Percentiles rank a stretch among this genome's conserved stretches.
phyloP scores from a whole-genome alignment of 1,284 basidiomycete genomes.

The Irpex rosettiformis region DNA sequence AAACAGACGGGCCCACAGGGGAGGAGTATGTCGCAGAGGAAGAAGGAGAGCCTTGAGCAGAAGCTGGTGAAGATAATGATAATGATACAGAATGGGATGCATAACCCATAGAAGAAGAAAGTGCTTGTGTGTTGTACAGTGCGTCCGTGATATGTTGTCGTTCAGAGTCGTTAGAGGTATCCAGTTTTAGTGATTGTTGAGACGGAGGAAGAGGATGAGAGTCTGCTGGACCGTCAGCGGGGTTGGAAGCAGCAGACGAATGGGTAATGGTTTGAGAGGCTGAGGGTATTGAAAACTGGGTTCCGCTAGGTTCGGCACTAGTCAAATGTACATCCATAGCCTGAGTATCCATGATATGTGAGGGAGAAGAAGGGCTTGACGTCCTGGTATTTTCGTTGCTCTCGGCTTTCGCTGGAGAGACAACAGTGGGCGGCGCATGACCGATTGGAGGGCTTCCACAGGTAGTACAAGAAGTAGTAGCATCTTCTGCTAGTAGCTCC shows the following conservation, averaged over 20 bases:
- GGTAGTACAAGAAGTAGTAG: neutral
- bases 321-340: neutral
- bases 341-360: neutral
- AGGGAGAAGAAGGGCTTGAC: neutral
- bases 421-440: neutral
- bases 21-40: neutral
- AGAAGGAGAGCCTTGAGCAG: constrained; percentile 6
- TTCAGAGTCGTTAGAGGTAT: constrained; percentile 11
- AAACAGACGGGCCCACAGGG: neutral
- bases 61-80: constrained; percentile 8
- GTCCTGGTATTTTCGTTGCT: neutral
- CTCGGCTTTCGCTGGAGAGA: neutral
- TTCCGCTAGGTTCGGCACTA: neutral
- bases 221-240: neutral
- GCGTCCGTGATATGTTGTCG: constrained; percentile 12
- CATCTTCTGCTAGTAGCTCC: neutral
- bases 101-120: constrained; percentile 1
- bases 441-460: neutral
- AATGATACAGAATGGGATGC: constrained; percentile 15
- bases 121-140: constrained; percentile 10
- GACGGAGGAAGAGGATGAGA: neutral
- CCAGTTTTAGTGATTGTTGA: neutral
- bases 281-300: neutral
- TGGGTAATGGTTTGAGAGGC: neutral
- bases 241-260: neutral